Base-by-base conservation (phyloP, 106 monocot species). In the Allium fistulosum region DNA sequence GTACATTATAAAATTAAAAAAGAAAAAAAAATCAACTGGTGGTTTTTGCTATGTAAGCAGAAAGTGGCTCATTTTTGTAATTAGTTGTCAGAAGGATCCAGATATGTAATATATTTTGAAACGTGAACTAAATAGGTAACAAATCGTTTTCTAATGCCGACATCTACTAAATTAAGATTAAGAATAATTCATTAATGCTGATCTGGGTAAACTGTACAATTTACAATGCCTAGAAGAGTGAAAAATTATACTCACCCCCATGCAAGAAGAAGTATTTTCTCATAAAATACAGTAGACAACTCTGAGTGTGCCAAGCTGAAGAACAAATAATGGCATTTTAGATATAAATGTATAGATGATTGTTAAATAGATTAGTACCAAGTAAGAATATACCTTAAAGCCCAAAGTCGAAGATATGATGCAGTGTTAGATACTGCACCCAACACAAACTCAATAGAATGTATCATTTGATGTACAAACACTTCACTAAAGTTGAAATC, bases 381-480 rank as follows among this genome's bases (percentile, higher is more conserved):
- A 37, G 37, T 37, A 37, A 37, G 37, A 37, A 68, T 15, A 71
- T 74, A 93, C 97, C 97, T 99, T 37, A 99, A 68, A 59, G 97
- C 97, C 97, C 97, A 99, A 57, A 99, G 97, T 2, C 97, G 82
- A 77, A 99, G 97, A 74, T 99, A 99, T n/a, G 97, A 99, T 68
- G 97, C 97, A 17, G 97, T 99, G 62, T 99, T 99, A n/a, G 97
- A 99, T 46, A 99, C 93, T 52, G 97, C 86, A 57, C 90, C 92
- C 56, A 99, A 79, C 7, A 99, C 83, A 78, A 99, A 99, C 75
- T 99, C 97, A 76, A 99, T 99, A 27, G 97, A 99, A 83, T 99
- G 97, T 65, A 99, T 99, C 97, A 99, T 92, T 70, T 99, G 97
- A 79, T 99, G 97, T 57, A 99, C 97, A 81, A 99, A 93, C 53